Conservation (phyloP, 208 protist species). For the Acanthamoeba sp. region DNA sequence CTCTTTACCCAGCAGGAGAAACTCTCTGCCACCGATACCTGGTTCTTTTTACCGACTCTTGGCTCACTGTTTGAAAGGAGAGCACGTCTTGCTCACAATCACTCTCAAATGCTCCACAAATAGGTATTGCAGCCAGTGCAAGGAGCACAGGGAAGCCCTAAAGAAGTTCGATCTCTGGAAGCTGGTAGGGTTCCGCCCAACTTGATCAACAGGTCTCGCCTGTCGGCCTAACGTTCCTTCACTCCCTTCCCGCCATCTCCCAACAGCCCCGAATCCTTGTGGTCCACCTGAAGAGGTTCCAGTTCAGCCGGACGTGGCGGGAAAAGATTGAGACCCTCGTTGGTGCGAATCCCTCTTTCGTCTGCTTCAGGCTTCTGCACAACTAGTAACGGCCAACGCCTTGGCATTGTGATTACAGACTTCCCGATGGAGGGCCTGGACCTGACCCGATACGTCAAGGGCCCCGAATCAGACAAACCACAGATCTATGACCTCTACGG, state of each 20-base stretch:
- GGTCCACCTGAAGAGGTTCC: constrained; percentile 90
- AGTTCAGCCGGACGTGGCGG: constrained; percentile 74
- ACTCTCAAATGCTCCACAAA: constrained; percentile 66
- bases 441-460: constrained; percentile 72
- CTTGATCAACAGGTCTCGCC: background rate
- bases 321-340: constrained; percentile 89
- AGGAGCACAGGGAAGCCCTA: constrained; percentile 78
- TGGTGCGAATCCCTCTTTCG: background rate
- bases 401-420: constrained; percentile 3
- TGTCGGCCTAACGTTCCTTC: background rate
- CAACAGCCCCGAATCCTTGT: constrained; percentile 85
- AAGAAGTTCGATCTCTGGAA: constrained; percentile 89
- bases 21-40: constrained; percentile 82
- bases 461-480: background rate
- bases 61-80: background rate
- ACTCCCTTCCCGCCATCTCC: background rate
- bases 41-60: background rate
- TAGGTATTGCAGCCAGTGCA: constrained; percentile 89
- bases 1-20: constrained; percentile 83
- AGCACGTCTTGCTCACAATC: background rate
- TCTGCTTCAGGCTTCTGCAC: background rate
- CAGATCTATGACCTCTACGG: constrained; percentile 88
- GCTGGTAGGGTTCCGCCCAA: constrained; percentile 9
- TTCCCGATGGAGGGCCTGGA: constrained; percentile 83
- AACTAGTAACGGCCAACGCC: background rate